A percentile compares a stretch with the other conserved stretches of the same genome.
Evolutionary conservation across 495 filamentous ascomycete species (phyloP).

Genomic region (Lichina pygmaea): DNA sequence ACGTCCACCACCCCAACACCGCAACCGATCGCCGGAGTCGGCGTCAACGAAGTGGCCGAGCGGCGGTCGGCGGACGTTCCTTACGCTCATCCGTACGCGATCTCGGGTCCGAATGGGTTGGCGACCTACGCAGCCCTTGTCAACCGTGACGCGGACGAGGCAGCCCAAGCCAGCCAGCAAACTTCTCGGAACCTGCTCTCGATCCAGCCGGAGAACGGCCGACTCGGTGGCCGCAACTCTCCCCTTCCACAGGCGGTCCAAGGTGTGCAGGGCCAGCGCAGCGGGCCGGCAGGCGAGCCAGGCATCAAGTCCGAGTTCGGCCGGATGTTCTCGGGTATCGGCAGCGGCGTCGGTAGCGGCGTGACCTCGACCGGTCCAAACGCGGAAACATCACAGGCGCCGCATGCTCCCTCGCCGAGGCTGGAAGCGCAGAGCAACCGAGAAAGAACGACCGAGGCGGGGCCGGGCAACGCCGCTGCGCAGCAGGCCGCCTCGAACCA

Average conservation of each 20-base stretch:
- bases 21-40: background rate
- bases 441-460: background rate
- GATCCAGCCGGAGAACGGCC: slow-evolving; percentile 32
- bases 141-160: slow-evolving; percentile 12
- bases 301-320: slow-evolving; percentile 81
- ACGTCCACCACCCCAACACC: background rate
- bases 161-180: slow-evolving; percentile 3
- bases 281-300: slow-evolving; percentile 49
- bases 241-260: slow-evolving; percentile 81
- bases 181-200: slow-evolving; percentile 19
- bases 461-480: slow-evolving; percentile 19
- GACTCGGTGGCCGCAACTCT: slow-evolving; percentile 33
- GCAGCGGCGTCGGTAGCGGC: slow-evolving; percentile 50
- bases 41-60: background rate
- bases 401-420: background rate
- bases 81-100: too few relatives aligned
- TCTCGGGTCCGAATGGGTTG: too few relatives aligned
- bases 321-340: slow-evolving; percentile 74
- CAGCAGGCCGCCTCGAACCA: slow-evolving; percentile 3
- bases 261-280: slow-evolving; percentile 55
- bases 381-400: background rate
- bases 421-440: background rate
- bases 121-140: too few relatives aligned
- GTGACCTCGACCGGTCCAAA: slow-evolving; percentile 19
- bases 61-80: too few relatives aligned